Evolutionary conservation across 805 yeast genomes (phyloP).

Genomic region (Suhomyces sp.): DNA sequence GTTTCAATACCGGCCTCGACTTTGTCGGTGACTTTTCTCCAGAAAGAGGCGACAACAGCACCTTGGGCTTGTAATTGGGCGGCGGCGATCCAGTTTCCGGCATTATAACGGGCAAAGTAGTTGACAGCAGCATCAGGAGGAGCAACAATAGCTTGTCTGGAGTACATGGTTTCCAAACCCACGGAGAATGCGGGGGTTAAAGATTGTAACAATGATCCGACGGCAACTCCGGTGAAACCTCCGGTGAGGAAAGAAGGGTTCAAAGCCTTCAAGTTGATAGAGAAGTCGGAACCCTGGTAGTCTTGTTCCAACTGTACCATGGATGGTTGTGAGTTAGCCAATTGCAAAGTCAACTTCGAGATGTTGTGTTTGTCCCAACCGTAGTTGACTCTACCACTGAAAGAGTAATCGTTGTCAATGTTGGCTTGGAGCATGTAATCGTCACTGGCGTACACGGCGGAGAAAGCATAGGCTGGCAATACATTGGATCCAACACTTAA

Average conservation of each 20-base stretch:
- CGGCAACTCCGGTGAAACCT: conserved; percentile 86
- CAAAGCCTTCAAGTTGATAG: conserved; percentile 84
- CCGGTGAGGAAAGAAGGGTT: conserved; percentile 82
- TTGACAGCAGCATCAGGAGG: conserved; percentile 87
- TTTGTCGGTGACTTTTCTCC: conserved; percentile 89
- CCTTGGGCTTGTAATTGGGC: conserved; percentile 95
- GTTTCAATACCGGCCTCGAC: conserved; percentile 96
- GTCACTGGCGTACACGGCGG: conserved; percentile 87
- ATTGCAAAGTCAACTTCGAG: conserved; percentile 84
- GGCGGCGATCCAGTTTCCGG: conserved; percentile 88
- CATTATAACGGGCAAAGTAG: conserved; percentile 85
- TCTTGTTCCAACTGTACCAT: conserved; percentile 97
- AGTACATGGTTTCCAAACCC: conserved; percentile 91
- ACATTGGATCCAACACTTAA: conserved; percentile 83
- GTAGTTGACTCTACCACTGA: conserved; percentile 87
- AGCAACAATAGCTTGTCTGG: conserved; percentile 67
- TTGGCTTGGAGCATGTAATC: conserved; percentile 86
- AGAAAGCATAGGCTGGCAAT: conserved; percentile 87
- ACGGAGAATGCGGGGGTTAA: conserved; percentile 79
- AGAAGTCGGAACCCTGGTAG: conserved; percentile 83
- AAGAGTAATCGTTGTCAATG: conserved; percentile 79
- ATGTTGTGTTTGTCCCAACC: conserved; percentile 80
- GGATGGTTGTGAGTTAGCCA: conserved; percentile 84
- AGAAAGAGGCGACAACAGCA: conserved; percentile 81
- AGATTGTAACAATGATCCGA: conserved; percentile 87